Base-by-base conservation (phyloP, 306 rosid species). In the Pterocarpus macrocarpus region DNA sequence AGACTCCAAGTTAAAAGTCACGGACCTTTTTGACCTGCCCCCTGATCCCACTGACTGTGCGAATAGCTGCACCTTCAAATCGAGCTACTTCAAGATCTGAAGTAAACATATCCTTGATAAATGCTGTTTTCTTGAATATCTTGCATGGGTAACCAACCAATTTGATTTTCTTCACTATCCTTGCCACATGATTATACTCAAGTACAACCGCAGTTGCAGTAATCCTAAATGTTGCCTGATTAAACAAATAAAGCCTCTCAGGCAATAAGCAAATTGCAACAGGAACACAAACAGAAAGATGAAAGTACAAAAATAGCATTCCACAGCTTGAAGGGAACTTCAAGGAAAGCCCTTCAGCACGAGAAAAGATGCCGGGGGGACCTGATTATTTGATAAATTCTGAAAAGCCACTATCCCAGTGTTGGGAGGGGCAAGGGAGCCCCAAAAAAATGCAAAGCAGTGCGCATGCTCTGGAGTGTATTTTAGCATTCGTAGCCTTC, bases 21-120 rank as follows among this genome's bases (percentile, higher is more conserved):
- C 85, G 13, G 57, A 95, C 99, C 99, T 95, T 95, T 90, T 95
- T 95, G 75, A 93, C 93, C 88, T 95, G 97, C 55, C 99, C 99
- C 78, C 97, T 90, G 69, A 95, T 90, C 82, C 96, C 96, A 75
- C 97, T 91, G 81, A 95, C 98, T 33, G 98, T 95, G 66, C 90
- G 93, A 84, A 95, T 75, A 73, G 94, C 87, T 22, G 99, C 99
- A 71, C 99, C 98, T 92, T 91, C 99, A 86, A 91, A 95, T 62
- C 93, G 89, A 85, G 99, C 96, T 82, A 93, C 84, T 87, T 95
- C 99, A 75, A 91, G 98, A 89, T 95, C 92, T 5, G 98, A 95
- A 71, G 92, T 91, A 74, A 95, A 95, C 99, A 95, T 95, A 72
- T 93, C 92, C 86, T 82, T 95, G 74, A 95, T 87, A 85, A 91